A percentile compares a stretch with the other conserved stretches of the same genome.
phyloP scores from a whole-genome alignment of 2,329 filamentous ascomycete genomes.

The Colletotrichum spaethianum region DNA sequence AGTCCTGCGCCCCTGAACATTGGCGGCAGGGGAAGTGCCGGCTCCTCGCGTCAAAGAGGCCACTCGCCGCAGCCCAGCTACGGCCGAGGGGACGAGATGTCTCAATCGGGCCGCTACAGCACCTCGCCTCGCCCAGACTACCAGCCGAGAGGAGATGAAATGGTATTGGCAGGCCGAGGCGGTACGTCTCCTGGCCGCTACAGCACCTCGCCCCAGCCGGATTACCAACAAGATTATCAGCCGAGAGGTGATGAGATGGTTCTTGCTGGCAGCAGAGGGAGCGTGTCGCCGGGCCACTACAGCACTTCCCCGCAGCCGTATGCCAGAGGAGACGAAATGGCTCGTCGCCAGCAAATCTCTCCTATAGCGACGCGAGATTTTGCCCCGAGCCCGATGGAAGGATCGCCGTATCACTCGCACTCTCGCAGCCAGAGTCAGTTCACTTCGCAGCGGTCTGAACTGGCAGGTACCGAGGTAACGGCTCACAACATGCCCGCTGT shows the following conservation, averaged over 20 bases:
- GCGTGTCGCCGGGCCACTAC: slow-evolving; percentile 49
- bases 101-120: slow-evolving; percentile 46
- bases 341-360: slow-evolving; percentile 44
- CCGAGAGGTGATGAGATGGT: slow-evolving; percentile 37
- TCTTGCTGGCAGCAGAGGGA: slow-evolving; percentile 55
- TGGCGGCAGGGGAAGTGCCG: slow-evolving; percentile 52
- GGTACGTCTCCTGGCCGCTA: slow-evolving; percentile 50
- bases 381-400: slow-evolving; percentile 49
- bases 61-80: slow-evolving; percentile 29
- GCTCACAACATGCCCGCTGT: slow-evolving; percentile 62
- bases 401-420: slow-evolving; percentile 48
- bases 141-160: slow-evolving; percentile 32
- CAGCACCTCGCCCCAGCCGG: slow-evolving; percentile 45
- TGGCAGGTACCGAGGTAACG: slow-evolving; percentile 52
- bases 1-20: slow-evolving; percentile 63
- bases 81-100: slow-evolving; percentile 24
- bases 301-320: slow-evolving; percentile 45
- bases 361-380: slow-evolving; percentile 53
- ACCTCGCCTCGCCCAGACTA: slow-evolving; percentile 43
- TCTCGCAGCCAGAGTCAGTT: slow-evolving; percentile 50
- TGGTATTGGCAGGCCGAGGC: slow-evolving; percentile 52
- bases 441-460: slow-evolving; percentile 51
- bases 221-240: slow-evolving; percentile 39
- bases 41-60: slow-evolving; percentile 32
- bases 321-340: slow-evolving; percentile 28